Evolutionary conservation across 345 rosid genomes (phyloP), one percentile per base, ranked within the genome.

Genomic region (Gossypium longicalyx): DNA sequence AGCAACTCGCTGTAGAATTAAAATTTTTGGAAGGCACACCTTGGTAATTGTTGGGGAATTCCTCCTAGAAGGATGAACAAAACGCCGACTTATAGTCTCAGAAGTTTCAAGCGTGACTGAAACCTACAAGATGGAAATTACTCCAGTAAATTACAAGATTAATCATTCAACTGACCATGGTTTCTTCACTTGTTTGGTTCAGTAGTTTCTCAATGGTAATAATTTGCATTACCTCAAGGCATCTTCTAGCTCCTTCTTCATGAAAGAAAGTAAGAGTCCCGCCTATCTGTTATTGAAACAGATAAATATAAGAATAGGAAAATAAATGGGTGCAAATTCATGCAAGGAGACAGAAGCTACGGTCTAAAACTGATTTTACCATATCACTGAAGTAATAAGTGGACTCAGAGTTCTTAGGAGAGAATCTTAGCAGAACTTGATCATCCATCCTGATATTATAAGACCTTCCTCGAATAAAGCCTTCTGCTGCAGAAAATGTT

Each of bases 391-490:
- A 95, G 87, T 91, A 95, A 84, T 89, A 95, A 11, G 91, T 89
- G 43, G 99, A 90, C 67, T 93, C 97, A 1, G 98, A 89, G 74
- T 91, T 91, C 77, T 85, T 95, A 1, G 97, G 98, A 70, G 97
- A 95, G 83, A 93, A 93, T 86, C 97, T 87, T 66, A 95, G 90
- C 66, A 95, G 80, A 78, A 95, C 93, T 82, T 81, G 86, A 72
- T 90, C 93, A 85, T 95, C 99, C 97, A 95, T 85, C 83, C 91
- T 88, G 75, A 95, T 93, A 79, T 95, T 95, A 81, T 93, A 95
- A n/a, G 99, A 95, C 82, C 96, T 95, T 78, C 96, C 98, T 82
- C 97, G 92, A 83, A 89, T 80, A 80, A 89, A 95, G 85, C 93
- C 88, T 84, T 95, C 98, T 83, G 92, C 96, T 90, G 93, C 87